phyloP scores from a whole-genome alignment of 2,329 filamentous ascomycete genomes.

The Ascochyta viciae-villosae region DNA sequence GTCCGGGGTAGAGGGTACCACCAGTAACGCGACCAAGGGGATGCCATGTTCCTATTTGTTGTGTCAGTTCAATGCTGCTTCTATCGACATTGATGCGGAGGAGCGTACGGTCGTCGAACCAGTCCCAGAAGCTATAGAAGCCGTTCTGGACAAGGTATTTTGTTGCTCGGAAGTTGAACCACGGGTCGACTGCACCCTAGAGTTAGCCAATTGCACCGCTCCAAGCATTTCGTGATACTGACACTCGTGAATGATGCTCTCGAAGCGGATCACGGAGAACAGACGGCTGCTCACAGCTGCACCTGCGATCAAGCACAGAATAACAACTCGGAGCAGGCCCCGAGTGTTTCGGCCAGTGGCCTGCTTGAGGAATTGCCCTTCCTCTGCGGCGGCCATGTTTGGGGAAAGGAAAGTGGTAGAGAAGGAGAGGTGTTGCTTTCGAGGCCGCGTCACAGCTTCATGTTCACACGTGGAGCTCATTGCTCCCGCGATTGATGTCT shows the following conservation, averaged over 20 bases:
- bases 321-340: slow-evolving; percentile 85
- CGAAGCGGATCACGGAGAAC: slow-evolving; percentile 98
- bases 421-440: slow-evolving; percentile 38
- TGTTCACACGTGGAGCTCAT: slow-evolving; percentile 31
- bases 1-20: slow-evolving; percentile 95
- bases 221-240: slow-evolving; percentile 55
- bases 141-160: slow-evolving; percentile 97
- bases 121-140: slow-evolving; percentile 99
- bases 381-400: slow-evolving; percentile 50
- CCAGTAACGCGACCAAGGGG: slow-evolving; percentile 97
- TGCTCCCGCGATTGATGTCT: slow-evolving; percentile 6
- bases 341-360: slow-evolving; percentile 81
- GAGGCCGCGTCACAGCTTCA: slow-evolving; percentile 45
- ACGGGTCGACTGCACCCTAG: slow-evolving; percentile 81
- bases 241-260: slow-evolving; percentile 99
- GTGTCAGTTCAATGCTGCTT: slow-evolving; percentile 24
- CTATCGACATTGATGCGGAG: slow-evolving; percentile 7
- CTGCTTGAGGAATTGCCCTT: slow-evolving; percentile 71
- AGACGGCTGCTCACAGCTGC: slow-evolving; percentile 91
- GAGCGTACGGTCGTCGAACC: slow-evolving; percentile 91
- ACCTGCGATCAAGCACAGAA: slow-evolving; percentile 87
- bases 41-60: slow-evolving; percentile 83
- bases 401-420: slow-evolving; percentile 28
- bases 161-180: slow-evolving; percentile 99
- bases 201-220: slow-evolving; percentile 35